phyloP scores from a whole-genome alignment of 2,329 filamentous ascomycete genomes.

The Arachnomyces sp. region DNA sequence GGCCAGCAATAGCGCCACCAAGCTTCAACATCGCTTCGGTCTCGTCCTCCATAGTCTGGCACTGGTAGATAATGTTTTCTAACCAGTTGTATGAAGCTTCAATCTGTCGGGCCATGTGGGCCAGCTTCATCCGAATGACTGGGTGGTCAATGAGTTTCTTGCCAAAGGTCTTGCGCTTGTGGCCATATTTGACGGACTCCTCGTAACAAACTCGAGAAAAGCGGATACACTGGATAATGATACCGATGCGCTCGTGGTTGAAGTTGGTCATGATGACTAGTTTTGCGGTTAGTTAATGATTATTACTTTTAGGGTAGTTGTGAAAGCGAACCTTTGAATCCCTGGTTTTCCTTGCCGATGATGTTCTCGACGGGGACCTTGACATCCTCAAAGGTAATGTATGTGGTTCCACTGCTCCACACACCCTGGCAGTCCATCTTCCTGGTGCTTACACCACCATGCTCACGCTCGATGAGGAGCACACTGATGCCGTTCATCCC shows the following conservation, averaged over 20 bases:
- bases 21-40: constrained; percentile 93
- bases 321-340: constrained; percentile 61
- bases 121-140: constrained; percentile 94
- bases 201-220: constrained; percentile 97
- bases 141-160: constrained; percentile 95
- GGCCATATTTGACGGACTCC: constrained; percentile 90
- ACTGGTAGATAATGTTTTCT: constrained; percentile 90
- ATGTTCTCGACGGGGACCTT: constrained; percentile 99
- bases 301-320: not conserved
- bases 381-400: constrained; percentile 97
- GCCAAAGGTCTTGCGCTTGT: constrained; percentile 94
- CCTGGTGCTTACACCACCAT: constrained; percentile 80
- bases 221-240: constrained; percentile 93
- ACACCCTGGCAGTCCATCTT: constrained; percentile 99
- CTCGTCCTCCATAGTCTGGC: constrained; percentile 74
- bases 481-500: constrained; percentile 92
- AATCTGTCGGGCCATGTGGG: constrained; percentile 96
- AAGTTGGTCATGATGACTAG: constrained; percentile 98
- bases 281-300: constrained; percentile 4
- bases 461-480: constrained; percentile 79
- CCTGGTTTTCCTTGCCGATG: constrained; percentile 94
- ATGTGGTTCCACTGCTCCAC: constrained; percentile 90
- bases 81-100: constrained; percentile 97
- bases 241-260: constrained; percentile 98
- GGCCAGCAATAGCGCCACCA: constrained; percentile 81